phyloP scores from a whole-genome alignment of 2,329 filamentous ascomycete genomes.

The Apiospora sp. region DNA sequence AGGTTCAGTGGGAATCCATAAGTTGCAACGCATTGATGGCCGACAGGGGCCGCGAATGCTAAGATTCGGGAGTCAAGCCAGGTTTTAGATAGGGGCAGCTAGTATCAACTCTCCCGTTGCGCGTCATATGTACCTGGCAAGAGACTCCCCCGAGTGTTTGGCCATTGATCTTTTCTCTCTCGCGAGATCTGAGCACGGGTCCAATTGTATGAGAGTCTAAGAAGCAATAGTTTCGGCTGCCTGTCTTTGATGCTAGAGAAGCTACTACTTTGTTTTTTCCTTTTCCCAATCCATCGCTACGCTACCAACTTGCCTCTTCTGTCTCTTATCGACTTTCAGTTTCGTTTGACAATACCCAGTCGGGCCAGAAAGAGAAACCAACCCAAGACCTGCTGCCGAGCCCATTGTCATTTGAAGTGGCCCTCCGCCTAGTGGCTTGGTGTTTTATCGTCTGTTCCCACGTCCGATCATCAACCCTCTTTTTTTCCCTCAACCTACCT shows the following conservation, averaged over 20 bases:
- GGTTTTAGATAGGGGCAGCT: constrained; percentile 24
- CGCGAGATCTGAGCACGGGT: constrained; percentile 23
- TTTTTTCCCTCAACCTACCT: neutral
- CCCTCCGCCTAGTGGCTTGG: constrained; percentile 15
- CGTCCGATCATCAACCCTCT: constrained; percentile 14
- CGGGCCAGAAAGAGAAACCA: neutral
- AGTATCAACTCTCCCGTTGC: constrained; percentile 7
- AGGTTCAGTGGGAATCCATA: constrained; percentile 25
- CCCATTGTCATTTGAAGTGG: neutral
- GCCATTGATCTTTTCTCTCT: constrained; percentile 8
- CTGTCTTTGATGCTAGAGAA: constrained; percentile 15
- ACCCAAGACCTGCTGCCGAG: neutral
- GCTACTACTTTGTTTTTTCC: neutral
- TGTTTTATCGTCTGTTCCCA: constrained; percentile 20
- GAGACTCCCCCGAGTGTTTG: constrained; percentile 24
- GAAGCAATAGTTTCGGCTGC: constrained; percentile 16
- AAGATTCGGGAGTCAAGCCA: constrained; percentile 25
- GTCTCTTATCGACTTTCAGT: constrained; percentile 19
- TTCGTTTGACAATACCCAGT: constrained; percentile 23
- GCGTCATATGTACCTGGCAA: constrained; percentile 23
- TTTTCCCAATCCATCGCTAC: constrained; percentile 11
- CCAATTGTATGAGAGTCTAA: constrained; percentile 16
- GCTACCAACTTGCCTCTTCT: neutral
- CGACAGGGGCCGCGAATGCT: constrained; percentile 27
- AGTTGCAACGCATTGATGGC: constrained; percentile 30